Percentiles rank a stretch among this genome's conserved stretches.
Conservation (phyloP, 805 yeast species). For the Torulaspora delbrueckii region DNA sequence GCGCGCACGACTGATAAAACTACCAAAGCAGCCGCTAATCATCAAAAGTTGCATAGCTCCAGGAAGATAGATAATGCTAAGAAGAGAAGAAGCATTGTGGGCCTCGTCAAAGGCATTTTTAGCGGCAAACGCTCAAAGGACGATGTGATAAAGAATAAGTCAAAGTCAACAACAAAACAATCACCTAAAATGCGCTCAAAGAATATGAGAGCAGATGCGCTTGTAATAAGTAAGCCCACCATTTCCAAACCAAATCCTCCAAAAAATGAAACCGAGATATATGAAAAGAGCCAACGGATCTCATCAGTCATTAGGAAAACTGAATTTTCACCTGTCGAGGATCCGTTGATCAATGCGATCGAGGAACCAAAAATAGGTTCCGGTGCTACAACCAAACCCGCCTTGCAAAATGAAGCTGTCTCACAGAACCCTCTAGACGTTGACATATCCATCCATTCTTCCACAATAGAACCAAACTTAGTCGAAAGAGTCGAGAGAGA, state of each 20-base stretch:
- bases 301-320: conserved; percentile 18
- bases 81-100: conserved; percentile 19
- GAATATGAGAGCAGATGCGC: background rate
- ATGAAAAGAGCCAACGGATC: conserved; percentile 10
- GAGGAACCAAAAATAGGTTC: background rate
- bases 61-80: conserved; percentile 6
- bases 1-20: background rate
- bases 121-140: conserved; percentile 11
- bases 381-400: too few relatives aligned
- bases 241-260: background rate
- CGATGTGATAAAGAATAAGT: background rate
- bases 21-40: background rate
- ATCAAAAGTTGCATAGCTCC: background rate
- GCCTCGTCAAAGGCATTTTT: conserved; percentile 18
- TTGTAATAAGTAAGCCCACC: background rate
- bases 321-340: background rate
- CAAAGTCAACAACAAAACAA: background rate
- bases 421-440: background rate
- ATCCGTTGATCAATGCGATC: background rate
- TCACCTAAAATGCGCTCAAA: background rate
- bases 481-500: background rate
- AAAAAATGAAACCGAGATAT: background rate
- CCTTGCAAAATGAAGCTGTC: too few relatives aligned
- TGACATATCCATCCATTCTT: background rate
- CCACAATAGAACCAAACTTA: background rate